phyloP scores from a whole-genome alignment of 768 basidiomycete species.

The Pulveroboletus sp. region DNA sequence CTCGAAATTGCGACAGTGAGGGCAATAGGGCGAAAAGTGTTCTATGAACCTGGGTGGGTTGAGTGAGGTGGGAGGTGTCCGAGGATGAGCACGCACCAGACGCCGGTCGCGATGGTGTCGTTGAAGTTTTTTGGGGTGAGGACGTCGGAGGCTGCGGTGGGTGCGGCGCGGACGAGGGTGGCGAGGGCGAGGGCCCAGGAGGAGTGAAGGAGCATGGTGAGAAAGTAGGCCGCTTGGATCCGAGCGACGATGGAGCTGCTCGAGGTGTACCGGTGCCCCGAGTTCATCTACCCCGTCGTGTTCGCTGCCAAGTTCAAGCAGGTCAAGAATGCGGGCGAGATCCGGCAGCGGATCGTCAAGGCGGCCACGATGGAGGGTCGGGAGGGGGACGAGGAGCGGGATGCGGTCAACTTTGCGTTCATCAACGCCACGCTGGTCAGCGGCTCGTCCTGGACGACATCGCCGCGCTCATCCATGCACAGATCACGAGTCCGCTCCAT shows the following conservation, averaged over 20 bases:
- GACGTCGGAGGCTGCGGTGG: constrained; percentile 29
- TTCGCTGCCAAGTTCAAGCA: constrained; percentile 64
- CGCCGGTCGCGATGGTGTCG: constrained; percentile 47
- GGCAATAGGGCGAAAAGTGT: constrained; percentile 83
- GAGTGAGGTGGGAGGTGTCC: not conserved
- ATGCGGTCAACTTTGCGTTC: constrained; percentile 86
- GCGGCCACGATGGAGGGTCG: constrained; percentile 59
- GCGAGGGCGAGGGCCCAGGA: constrained; percentile 32
- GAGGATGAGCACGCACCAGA: constrained; percentile 43
- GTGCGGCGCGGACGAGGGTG: constrained; percentile 32
- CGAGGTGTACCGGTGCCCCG: constrained; percentile 54
- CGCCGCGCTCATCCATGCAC: constrained; percentile 7
- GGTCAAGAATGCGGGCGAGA: constrained; percentile 56
- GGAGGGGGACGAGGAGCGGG: constrained; percentile 64
- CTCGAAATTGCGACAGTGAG: constrained; percentile 73
- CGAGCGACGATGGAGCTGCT: constrained; percentile 33
- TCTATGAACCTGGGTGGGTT: constrained; percentile 60
- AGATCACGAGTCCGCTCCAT: constrained; percentile 82
- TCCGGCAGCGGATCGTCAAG: constrained; percentile 64
- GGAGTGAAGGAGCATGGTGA: not conserved
- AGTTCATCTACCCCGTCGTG: constrained; percentile 45
- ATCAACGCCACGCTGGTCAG: constrained; percentile 80
- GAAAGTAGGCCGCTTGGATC: constrained; percentile 7
- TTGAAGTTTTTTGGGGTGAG: constrained; percentile 63
- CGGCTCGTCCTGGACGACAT: constrained; percentile 12